A percentile compares a stretch with the other conserved stretches of the same genome.
These are phyloP conservation scores for Euphorbia lathyris DNA, from an alignment of 345 rosid genomes.

Conservation along the genomic window DNA sequence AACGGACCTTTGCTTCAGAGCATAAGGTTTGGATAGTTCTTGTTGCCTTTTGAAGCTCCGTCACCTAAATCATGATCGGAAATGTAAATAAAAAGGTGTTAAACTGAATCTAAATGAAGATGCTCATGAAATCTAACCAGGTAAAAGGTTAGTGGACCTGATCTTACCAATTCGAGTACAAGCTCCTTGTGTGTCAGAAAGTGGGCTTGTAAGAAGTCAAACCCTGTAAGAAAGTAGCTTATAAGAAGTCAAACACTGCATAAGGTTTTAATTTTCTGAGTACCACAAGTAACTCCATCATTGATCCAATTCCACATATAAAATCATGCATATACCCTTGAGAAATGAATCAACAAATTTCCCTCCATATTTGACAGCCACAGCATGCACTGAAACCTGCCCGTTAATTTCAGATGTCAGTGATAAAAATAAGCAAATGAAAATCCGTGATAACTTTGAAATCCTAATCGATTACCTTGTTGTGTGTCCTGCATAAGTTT, in stretches of 20 bases:
- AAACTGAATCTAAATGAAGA: not conserved
- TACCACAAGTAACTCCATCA: conserved; percentile 9
- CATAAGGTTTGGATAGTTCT: conserved; percentile 81
- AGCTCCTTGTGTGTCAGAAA: conserved; percentile 59
- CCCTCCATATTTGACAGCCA: conserved; percentile 89
- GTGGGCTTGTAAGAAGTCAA: conserved; percentile 65
- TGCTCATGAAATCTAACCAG: not conserved
- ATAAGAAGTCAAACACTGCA: conserved; percentile 70
- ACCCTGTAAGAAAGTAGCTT: conserved; percentile 50
- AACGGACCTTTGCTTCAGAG: conserved; percentile 84
- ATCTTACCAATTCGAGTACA: conserved; percentile 61
- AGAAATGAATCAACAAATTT: conserved; percentile 72
- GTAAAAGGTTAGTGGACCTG: not conserved
- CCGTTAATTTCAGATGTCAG: conserved; percentile 17
- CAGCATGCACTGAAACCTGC: conserved; percentile 63
- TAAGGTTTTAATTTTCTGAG: conserved; percentile 19
- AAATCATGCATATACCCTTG: conserved; percentile 46
- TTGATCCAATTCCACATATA: not conserved
- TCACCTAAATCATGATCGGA: conserved; percentile 42
- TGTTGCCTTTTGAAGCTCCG: conserved; percentile 85
- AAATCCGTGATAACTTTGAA: conserved; percentile 1
- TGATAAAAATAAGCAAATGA: not conserved
- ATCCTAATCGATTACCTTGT: conserved; percentile 48
- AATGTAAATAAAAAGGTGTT: conserved; percentile 8
- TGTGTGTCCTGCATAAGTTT: conserved; percentile 58